Evolutionary conservation across 2,329 filamentous ascomycete species (phyloP), one percentile per base, ranked within the genome.

Genomic region (Phyllosticta citribraziliensis): DNA sequence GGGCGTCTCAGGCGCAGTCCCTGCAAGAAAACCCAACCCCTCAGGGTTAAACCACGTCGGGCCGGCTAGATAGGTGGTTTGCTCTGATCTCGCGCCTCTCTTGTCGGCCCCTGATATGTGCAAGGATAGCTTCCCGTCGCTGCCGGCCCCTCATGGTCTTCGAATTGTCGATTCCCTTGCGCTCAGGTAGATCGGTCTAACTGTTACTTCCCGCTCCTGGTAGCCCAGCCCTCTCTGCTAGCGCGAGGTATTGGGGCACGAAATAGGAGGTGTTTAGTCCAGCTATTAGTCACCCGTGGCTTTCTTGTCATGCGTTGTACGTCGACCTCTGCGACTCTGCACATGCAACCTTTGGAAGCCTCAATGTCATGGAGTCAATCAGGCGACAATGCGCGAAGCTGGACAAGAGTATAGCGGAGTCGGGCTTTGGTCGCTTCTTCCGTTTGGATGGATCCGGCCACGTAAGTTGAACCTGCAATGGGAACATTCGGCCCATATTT

Each of bases 391-490:
- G 55, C 47, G 25, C 35, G 35, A 24, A 50, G 12, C 10, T 67
- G 58, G 63, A 67, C 61, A 52, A 62, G 9, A 27, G 25, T n/a
- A 53, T 67, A 8, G 64, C 61, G 14, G 58, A 66, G 53, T 75
- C 74, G 11, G 73, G 68, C 2, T 73, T 75, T 63, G 74, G 74
- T 30, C 71, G 72, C 12, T 68, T 75, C 55, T 96, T 96, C 75
- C 84, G 85, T 65, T 83, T 96, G 33, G 89, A 95, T 66, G 89
- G 89, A 65, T 91, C 83, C 50, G 89, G 90, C 67, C 88, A 93
- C 83, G 88, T 90, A 81, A 79, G 85, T 52, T 53, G 61, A 52
- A 58, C 60, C 89, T 87, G 82, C 82, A 63, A 82, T 79, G 66
- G 87, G 90, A 72, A 85, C 89, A 60, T 86, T 87, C 70, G 85